Conservation (phyloP, 805 yeast species). For the Vanderwaltozyma tropicalis region DNA sequence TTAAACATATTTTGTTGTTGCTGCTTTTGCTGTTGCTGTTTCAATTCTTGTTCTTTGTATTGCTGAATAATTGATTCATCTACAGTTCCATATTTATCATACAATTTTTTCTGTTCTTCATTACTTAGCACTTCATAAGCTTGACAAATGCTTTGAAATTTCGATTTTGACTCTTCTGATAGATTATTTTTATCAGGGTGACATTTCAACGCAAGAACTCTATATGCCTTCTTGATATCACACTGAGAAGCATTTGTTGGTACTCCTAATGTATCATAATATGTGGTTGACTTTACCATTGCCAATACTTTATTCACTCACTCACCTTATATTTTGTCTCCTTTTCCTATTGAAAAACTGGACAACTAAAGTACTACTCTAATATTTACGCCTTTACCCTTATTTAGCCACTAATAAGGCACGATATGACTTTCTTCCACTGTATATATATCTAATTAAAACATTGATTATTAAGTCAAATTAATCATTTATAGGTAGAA, state of each 20-base stretch:
- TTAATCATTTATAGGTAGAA: no score
- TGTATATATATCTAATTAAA: no score
- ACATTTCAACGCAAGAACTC: slow-evolving; percentile 39
- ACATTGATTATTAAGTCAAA: no score
- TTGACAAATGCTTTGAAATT: slow-evolving; percentile 50
- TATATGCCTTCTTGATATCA: slow-evolving; percentile 47
- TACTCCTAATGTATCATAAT: slow-evolving; percentile 52
- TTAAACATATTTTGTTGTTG: slow-evolving; percentile 1
- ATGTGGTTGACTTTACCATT: slow-evolving; percentile 1
- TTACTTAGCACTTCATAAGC: slow-evolving; percentile 59
- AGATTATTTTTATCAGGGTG: slow-evolving; percentile 60
- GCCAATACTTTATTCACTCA: neutral
- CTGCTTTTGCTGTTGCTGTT: slow-evolving; percentile 7
- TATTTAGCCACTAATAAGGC: no score
- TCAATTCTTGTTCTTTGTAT: neutral
- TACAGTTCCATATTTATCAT: slow-evolving; percentile 41
- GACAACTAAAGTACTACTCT: no score
- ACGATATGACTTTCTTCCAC: no score
- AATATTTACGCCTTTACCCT: no score
- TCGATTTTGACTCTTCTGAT: slow-evolving; percentile 38
- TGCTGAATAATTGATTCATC: slow-evolving; percentile 13
- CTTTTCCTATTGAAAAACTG: no score
- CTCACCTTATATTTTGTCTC: neutral
- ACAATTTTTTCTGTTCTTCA: slow-evolving; percentile 34
- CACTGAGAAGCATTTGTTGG: slow-evolving; percentile 35